Percentiles rank a stretch among this genome's conserved stretches.
These are phyloP conservation scores for Nannizziopsis barbatae DNA, from an alignment of 2,329 filamentous ascomycete species.

Conservation along the genomic window DNA sequence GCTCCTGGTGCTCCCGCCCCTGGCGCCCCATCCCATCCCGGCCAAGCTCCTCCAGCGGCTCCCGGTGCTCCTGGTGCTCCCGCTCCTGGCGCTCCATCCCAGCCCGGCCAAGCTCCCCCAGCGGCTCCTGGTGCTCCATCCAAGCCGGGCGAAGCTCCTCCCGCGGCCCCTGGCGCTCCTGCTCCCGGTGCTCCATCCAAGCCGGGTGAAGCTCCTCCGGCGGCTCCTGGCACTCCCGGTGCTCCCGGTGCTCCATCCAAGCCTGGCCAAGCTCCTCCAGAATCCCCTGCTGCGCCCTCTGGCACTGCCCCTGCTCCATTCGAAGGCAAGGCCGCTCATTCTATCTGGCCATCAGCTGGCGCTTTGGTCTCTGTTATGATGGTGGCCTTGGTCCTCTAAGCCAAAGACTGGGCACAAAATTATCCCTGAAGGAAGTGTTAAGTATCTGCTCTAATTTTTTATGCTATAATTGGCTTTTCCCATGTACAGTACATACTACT, in stretches of 20 bases:
- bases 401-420: too few relatives aligned
- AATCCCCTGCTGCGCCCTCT: not conserved
- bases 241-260: not conserved
- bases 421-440: too few relatives aligned
- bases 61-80: too few relatives aligned
- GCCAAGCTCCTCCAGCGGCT: too few relatives aligned
- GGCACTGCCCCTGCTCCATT: not conserved
- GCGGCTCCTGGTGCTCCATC: not conserved
- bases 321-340: not conserved
- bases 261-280: not conserved
- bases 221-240: not conserved
- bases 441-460: too few relatives aligned
- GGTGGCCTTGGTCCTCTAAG: slow-evolving; percentile 1
- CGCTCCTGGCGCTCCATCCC: too few relatives aligned
- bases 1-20: too few relatives aligned
- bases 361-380: not conserved
- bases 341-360: not conserved
- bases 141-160: too few relatives aligned
- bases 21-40: too few relatives aligned
- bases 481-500: too few relatives aligned
- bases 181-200: not conserved
- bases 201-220: not conserved
- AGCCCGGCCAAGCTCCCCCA: not conserved
- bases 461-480: too few relatives aligned
- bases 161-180: not conserved